A percentile compares a stretch with the other conserved stretches of the same genome.
phyloP scores from a whole-genome alignment of 2,329 filamentous ascomycete species.

The Penicillium sp. region DNA sequence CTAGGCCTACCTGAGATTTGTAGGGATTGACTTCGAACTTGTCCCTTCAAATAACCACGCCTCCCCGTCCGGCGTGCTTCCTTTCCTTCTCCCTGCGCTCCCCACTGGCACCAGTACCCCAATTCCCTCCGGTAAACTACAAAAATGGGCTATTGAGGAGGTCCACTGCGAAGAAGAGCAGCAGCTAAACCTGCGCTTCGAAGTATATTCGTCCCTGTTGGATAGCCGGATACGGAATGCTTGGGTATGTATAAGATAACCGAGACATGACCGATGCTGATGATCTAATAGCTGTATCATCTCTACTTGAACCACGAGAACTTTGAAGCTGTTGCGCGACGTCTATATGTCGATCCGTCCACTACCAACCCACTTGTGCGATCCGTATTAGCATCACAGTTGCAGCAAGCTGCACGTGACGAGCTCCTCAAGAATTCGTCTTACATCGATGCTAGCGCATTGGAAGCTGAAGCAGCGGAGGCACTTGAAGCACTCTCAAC shows the following conservation, averaged over 20 bases:
- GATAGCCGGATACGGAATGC: slow-evolving; percentile 80
- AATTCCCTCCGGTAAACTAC: slow-evolving; percentile 68
- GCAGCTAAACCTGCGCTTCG: slow-evolving; percentile 61
- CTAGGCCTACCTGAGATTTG: slow-evolving; percentile 82
- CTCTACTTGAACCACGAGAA: slow-evolving; percentile 78
- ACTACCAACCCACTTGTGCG: slow-evolving; percentile 67
- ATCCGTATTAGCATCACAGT: slow-evolving; percentile 65
- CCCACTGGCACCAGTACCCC: slow-evolving; percentile 49
- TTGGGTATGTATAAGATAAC: slow-evolving; percentile 64
- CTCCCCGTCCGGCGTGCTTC: slow-evolving; percentile 84
- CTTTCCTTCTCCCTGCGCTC: slow-evolving; percentile 74
- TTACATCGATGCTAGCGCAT: slow-evolving; percentile 59
- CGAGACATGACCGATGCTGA: slow-evolving; percentile 3
- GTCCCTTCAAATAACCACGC: slow-evolving; percentile 87
- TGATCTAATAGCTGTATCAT: slow-evolving; percentile 66
- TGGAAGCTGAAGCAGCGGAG: slow-evolving; percentile 65
- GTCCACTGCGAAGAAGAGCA: slow-evolving; percentile 53
- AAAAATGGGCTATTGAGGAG: slow-evolving; percentile 68
- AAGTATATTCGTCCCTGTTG: slow-evolving; percentile 79
- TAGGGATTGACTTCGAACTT: slow-evolving; percentile 68
- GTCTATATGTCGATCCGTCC: slow-evolving; percentile 72
- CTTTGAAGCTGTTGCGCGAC: slow-evolving; percentile 65
- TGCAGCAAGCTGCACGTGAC: slow-evolving; percentile 73
- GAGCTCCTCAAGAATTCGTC: slow-evolving; percentile 70
- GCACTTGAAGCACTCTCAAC: slow-evolving; percentile 67